These are phyloP conservation scores for Termitomyces sp. DNA, from an alignment of 768 basidiomycete genomes.

Conservation along the genomic window DNA sequence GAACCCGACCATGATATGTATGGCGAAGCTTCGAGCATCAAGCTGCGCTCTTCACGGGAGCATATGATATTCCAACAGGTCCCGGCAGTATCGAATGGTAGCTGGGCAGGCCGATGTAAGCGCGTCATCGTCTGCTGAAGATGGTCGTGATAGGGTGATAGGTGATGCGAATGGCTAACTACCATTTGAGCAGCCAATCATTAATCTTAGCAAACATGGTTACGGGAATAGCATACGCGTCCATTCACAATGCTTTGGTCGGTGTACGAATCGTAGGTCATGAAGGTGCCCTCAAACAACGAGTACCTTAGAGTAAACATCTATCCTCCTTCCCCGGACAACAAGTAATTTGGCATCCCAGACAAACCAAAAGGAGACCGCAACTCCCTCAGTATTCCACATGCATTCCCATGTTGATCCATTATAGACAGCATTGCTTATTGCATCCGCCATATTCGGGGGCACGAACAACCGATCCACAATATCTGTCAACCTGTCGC, in stretches of 20 bases:
- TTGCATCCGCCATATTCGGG: slow-evolving; percentile 90
- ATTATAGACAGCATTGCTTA: slow-evolving; percentile 85
- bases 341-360: slow-evolving; percentile 73
- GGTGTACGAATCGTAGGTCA: slow-evolving; percentile 85
- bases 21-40: slow-evolving; percentile 84
- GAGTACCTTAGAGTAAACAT: slow-evolving; percentile 78
- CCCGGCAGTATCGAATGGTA: slow-evolving; percentile 81
- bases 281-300: slow-evolving; percentile 73
- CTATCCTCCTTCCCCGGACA: no score
- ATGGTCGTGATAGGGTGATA: slow-evolving; percentile 84
- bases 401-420: slow-evolving; percentile 83
- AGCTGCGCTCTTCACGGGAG: slow-evolving; percentile 78
- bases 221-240: slow-evolving; percentile 53
- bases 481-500: slow-evolving; percentile 74
- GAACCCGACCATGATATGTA: no score
- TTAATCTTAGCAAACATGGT: not conserved
- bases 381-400: slow-evolving; percentile 78
- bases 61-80: slow-evolving; percentile 94
- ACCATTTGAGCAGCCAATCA: slow-evolving; percentile 80
- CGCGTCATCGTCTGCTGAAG: slow-evolving; percentile 91
- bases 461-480: slow-evolving; percentile 86
- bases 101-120: slow-evolving; percentile 80
- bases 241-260: slow-evolving; percentile 82
- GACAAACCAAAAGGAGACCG: slow-evolving; percentile 85
- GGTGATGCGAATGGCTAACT: slow-evolving; percentile 89